Evolutionary conservation across 495 filamentous ascomycete species (phyloP), one percentile per base, ranked within the genome.

Genomic region (Lichenothelia convexa): DNA sequence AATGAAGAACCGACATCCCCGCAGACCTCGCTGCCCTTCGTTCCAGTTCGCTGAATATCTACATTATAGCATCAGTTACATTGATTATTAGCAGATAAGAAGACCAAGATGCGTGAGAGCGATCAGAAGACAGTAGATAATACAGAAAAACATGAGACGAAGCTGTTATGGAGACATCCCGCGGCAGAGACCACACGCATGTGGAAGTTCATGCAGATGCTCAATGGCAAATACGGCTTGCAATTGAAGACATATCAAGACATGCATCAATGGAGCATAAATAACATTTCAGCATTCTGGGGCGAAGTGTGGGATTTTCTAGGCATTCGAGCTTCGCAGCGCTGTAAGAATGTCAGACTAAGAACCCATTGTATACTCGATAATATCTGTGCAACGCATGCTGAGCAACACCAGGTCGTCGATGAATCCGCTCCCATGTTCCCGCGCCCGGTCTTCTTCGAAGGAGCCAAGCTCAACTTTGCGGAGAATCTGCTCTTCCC

Each of bases 401-500:
- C 7, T 7, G 7, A 32, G 48, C 15, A 32, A 15, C 31, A 26
- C 27, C 24, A 91, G 82, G 79, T 83, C 18, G 58, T 94, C 11
- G 64, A 75, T 21, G 55, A 68, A 21, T 50, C 67, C 32, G 61
- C 72, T 1, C 54, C 67, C 15, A 75, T 97, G 58, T 94, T 89
- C 48, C 89, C 89, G 9, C 70, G 80, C 26, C 85, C 89, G 1
- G 57, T 65, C 18, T 94, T 92, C 62, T 97, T 92, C 51, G 53
- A 69, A 27, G 78, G 75, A 5, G 71, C 79, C 15, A 71, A 59
- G 32, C 60, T 93, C 38, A 94, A 94, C 49, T 93, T 93, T 53
- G 83, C 85, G 17, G 80, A 93, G 59, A 94, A 94, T 55, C 65
- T 94, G 21, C 68, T 94, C 5, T 92, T 72, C 50, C 84, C 86